phyloP scores from a whole-genome alignment of 108 stramenopile genomes.

The Pseudonitzschia pungens region DNA sequence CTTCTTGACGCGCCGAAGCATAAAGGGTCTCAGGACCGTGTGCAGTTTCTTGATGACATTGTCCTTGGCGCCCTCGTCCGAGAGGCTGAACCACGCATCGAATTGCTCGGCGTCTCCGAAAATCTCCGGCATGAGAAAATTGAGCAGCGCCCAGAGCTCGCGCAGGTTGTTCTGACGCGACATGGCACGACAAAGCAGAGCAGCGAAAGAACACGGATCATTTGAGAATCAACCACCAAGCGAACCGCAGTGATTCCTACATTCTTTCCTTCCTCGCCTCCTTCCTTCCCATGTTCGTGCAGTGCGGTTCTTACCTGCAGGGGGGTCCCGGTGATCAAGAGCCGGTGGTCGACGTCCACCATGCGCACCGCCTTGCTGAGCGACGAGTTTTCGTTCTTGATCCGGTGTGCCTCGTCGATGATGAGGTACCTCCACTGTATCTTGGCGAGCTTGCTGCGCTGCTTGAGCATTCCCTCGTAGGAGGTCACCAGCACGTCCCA shows the following conservation, averaged over 20 bases:
- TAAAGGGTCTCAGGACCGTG: slow-evolving; percentile 96
- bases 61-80: slow-evolving; percentile 73
- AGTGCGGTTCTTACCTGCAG: slow-evolving; percentile 68
- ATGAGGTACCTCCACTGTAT: slow-evolving; percentile 85
- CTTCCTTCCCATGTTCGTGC: too few species aligned
- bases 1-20: slow-evolving; percentile 97
- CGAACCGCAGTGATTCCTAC: too few species aligned
- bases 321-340: slow-evolving; percentile 95
- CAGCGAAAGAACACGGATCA: not conserved
- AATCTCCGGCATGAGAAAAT: slow-evolving; percentile 92
- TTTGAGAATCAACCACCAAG: not conserved
- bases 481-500: slow-evolving; percentile 97
- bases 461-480: slow-evolving; percentile 94
- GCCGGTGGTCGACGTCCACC: slow-evolving; percentile 81
- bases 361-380: slow-evolving; percentile 78
- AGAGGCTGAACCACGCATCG: slow-evolving; percentile 92
- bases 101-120: slow-evolving; percentile 95
- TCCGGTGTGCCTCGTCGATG: slow-evolving; percentile 96
- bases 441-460: slow-evolving; percentile 72
- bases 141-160: slow-evolving; percentile 95
- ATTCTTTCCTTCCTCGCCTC: too few species aligned
- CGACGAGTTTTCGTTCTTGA: slow-evolving; percentile 97
- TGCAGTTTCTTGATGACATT: slow-evolving; percentile 97
- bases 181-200: not conserved
- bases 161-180: slow-evolving; percentile 82